Base-by-base conservation (phyloP, 1,139 yeast species). In the Geotrichum phurueaensis region DNA sequence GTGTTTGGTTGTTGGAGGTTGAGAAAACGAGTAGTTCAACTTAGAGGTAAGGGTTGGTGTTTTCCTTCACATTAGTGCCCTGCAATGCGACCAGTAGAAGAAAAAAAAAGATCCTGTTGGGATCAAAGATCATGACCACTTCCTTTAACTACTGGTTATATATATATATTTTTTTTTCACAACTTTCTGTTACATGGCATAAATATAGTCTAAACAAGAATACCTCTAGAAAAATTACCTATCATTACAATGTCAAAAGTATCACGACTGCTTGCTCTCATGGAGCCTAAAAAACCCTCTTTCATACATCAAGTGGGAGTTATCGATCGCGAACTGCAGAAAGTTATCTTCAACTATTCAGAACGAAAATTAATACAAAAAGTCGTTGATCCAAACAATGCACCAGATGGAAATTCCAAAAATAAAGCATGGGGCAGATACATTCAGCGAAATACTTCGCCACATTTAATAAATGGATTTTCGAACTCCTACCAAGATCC, bases 311-410 rank as follows among this genome's bases (percentile, higher is more conserved):
- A 60, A 27, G 52, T 57, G 3, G 62, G 60, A 29, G 27, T 18
- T 22, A 18, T 49, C 1, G 60, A 60, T 54, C 48, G 36, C 27
- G 45, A 53, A 5, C 9, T 36, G 31, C 60, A 57, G 27, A 33
- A 51, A 20, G 18, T 22, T 18, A 39, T 36, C 7, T 57, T 60
- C 39, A 48, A 29, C 29, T 13, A 23, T 15, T 13, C 52, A 31
- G 60, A 60, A 50, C 58, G 63, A 22, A 27, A 48, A 13, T n/a
- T 60, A 15, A 23, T 60, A 29, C 50, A 36, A 51, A 36, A 54
- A 22, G 27, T 51, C 20, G 1, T 20, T 10, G 31, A 54, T 18
- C 15, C 47, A 15, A 12, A 51, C n/a, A 10, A 29, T 2, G 13
- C 1, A 25, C 31, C 25, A 18, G 45, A 10, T 13, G 54, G 18